Evolutionary conservation across 2,329 filamentous ascomycete species (phyloP), one percentile per base, ranked within the genome.

Genomic region (Colletotrichum camelliae): DNA sequence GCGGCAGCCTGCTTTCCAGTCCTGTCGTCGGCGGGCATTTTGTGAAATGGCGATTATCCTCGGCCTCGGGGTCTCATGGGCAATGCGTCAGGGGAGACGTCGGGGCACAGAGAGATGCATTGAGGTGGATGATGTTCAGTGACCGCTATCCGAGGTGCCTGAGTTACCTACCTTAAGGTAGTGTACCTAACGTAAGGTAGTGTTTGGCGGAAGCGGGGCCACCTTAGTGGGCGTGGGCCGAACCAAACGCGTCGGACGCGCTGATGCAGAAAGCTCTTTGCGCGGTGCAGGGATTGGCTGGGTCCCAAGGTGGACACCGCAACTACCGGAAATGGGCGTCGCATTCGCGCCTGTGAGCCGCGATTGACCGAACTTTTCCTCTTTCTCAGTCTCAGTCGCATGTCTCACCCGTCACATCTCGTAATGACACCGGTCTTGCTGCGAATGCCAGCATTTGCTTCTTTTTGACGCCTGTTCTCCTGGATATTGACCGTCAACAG

Each of bases 1-100:
- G 95, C 95, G 31, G 94, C 94, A 79, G 91, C 91, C 83, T 94
- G 93, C 85, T 95, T 95, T 76, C 92, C 91, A 71, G 82, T 86
- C 70, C 89, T 87, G 78, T 92, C 91, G 83, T 85, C 85, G 35
- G 65, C 76, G 35, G 65, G 58, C 62, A 72, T 77, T 16, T 43
- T 67, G 64, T 52, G 43, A 21, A 27, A 27, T 65, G 21, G 37
- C 24, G 18, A 35, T 33, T 57, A 55, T 67, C 33, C 62, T 66
- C 37, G 18, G 37, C 24, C 52, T 52, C 52, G 48, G 12, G 8
- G 18, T 74, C 43, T 60, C 67, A 70, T 64, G 21, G 58, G 52
- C 33, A 16, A 29, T 52, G 29, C 33, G 39, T 62, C 31, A 27
- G 57, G 27, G 35, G 35, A 21, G n/a, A 67, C 21, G 69, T 57